Percentiles rank a stretch among this genome's conserved stretches.
These are phyloP conservation scores for Plenodomus lindquistii DNA, from an alignment of 2,329 filamentous ascomycete species.

Conservation along the genomic window DNA sequence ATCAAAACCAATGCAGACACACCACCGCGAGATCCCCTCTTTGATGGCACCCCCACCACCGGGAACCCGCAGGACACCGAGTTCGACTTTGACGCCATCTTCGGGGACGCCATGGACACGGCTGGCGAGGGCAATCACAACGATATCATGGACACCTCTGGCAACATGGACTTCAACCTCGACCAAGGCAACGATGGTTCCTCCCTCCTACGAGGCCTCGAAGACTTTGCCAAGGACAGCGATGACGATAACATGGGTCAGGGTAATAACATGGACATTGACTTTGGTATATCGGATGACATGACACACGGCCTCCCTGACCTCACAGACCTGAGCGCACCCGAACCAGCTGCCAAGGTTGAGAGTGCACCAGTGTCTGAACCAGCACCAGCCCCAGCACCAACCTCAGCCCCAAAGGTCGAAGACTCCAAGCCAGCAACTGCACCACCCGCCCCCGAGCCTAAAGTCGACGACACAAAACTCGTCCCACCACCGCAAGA, in stretches of 20 bases:
- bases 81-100: constrained; percentile 46
- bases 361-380: constrained; percentile 8
- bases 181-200: constrained; percentile 33
- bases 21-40: constrained; percentile 30
- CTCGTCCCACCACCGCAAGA: constrained; percentile 8
- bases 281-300: constrained; percentile 36
- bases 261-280: constrained; percentile 27
- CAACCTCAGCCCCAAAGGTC: constrained; percentile 2
- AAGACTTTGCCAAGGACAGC: constrained; percentile 40
- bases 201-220: constrained; percentile 40
- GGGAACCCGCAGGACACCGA: constrained; percentile 39
- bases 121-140: constrained; percentile 21
- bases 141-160: constrained; percentile 32
- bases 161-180: constrained; percentile 38
- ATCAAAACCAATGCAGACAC: constrained; percentile 17
- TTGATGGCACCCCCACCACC: constrained; percentile 35
- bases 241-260: constrained; percentile 19
- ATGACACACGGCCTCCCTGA: constrained; percentile 19
- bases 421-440: constrained; percentile 12
- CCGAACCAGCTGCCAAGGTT: constrained; percentile 8
- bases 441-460: constrained; percentile 9
- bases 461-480: constrained; percentile 6
- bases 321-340: constrained; percentile 14
- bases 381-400: constrained; percentile 1
- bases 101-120: constrained; percentile 36